A percentile compares a stretch with the other conserved stretches of the same genome.
These are phyloP conservation scores for Fusarium paranaense DNA, from an alignment of 2,329 filamentous ascomycete species.

Conservation along the genomic window DNA sequence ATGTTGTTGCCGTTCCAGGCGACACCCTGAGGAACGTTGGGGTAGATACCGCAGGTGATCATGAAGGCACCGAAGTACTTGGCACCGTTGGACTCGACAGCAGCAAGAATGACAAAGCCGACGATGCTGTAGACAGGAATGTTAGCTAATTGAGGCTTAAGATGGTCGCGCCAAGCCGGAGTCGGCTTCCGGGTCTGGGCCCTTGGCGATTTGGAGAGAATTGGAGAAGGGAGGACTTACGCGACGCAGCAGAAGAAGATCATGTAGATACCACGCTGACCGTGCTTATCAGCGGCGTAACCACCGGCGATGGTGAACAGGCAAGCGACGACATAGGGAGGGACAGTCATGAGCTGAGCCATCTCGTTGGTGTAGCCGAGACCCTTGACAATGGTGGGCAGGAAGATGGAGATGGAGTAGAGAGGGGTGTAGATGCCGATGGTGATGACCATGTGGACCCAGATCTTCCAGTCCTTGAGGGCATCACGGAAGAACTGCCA, in stretches of 20 bases:
- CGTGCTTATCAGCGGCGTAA: constrained; percentile 55
- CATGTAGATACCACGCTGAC: constrained; percentile 54
- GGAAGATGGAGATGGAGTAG: constrained; percentile 54
- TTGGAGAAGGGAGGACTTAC: constrained; percentile 42
- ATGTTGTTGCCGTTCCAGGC: constrained; percentile 72
- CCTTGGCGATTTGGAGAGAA: constrained; percentile 7
- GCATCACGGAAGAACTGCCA: constrained; percentile 67
- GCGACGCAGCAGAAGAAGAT: constrained; percentile 51
- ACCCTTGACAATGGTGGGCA: constrained; percentile 52
- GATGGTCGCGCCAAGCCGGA: constrained; percentile 17
- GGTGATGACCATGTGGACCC: constrained; percentile 70
- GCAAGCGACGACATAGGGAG: constrained; percentile 53
- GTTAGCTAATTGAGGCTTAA: constrained; percentile 18
- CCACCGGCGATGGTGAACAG: constrained; percentile 54
- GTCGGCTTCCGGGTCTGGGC: constrained; percentile 4
- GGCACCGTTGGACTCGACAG: constrained; percentile 50
- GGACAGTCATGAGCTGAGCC: constrained; percentile 54
- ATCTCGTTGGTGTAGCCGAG: constrained; percentile 52
- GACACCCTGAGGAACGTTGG: constrained; percentile 66
- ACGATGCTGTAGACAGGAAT: constrained; percentile 40
- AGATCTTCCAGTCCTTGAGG: constrained; percentile 68
- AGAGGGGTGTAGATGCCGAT: constrained; percentile 63
- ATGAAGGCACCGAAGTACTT: constrained; percentile 63
- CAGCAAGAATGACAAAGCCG: constrained; percentile 49
- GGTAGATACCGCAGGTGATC: constrained; percentile 56